Base-by-base conservation (phyloP, 2,329 filamentous ascomycete species). In the Diatrype stigma region DNA sequence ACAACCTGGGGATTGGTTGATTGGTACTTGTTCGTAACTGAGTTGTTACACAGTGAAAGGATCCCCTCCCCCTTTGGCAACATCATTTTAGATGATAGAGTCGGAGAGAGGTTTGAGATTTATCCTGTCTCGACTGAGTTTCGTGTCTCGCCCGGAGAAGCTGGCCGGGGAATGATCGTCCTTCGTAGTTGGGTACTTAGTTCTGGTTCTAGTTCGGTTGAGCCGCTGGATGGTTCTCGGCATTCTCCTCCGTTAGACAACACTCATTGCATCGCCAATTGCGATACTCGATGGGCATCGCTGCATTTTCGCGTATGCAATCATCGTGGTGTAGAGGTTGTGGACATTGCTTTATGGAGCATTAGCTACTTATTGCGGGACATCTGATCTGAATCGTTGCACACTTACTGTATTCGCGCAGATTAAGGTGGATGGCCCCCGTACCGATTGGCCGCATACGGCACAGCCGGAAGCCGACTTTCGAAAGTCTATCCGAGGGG, bases 351-450 rank as follows among this genome's bases (percentile, higher is more conserved):
- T n/a, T 81, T 44, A 54, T 54, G 42, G 50, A 55, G n/a, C 23
- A 12, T 57, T 37, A 59, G 51, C 42, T 37, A 6, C 2, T 16
- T 6, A 34, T 32, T 12, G 37, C 2, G 11, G 8, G 17, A n/a
- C 40, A 48, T n/a, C 26, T 46, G 38, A 21, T 49, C 55, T 42
- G 51, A 55, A 47, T 10, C 32, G 23, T 4, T 37, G 8, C 34
- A 47, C 19, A 66, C 70, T 66, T 61, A 80, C 78, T 67, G 73
- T 69, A 55, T 79, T 79, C 4, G 70, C 66, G 60, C 79, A 82
- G 23, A 80, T 62, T 28, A 81, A 63, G 56, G 77, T 66, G 11
- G 67, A 70, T 3, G 76, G 73, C 2, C 76, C 76, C 21, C 74
- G 65, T 21, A 79, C 77, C 5, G 73, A 71, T 42, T 76, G 69